Conservation (phyloP, 2,329 filamentous ascomycete species). For the Colletotrichum sp. region DNA sequence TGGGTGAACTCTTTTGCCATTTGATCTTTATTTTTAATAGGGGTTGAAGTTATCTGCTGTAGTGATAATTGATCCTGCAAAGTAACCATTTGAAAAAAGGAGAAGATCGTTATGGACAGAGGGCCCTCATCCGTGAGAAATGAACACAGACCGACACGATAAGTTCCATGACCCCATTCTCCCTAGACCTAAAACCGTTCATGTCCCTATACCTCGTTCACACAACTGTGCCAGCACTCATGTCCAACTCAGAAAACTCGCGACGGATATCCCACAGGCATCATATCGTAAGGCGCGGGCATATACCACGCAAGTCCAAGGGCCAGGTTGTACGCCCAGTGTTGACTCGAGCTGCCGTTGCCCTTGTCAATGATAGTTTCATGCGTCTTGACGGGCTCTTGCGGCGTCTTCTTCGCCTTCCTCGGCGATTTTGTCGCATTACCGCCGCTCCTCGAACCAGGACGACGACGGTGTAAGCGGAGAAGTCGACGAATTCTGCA, state of each 20-base stretch:
- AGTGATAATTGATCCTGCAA: not conserved
- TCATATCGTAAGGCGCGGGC: not conserved
- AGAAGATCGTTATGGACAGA: not conserved
- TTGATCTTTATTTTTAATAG: not conserved
- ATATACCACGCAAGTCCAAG: not conserved
- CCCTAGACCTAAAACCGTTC: fast-evolving
- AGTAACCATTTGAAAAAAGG: not conserved
- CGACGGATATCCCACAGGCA: not conserved
- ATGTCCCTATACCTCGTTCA: not conserved
- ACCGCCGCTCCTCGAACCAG: not conserved
- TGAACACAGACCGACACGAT: not conserved
- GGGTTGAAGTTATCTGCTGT: not conserved
- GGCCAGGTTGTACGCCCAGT: not conserved
- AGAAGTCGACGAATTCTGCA: not conserved
- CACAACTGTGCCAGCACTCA: not conserved
- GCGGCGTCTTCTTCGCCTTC: not conserved
- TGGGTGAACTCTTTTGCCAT: not conserved
- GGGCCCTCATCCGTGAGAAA: not conserved
- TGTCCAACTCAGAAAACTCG: not conserved
- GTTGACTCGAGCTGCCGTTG: not conserved
- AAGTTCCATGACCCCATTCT: not conserved
- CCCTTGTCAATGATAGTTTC: not conserved
- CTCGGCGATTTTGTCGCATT: not conserved
- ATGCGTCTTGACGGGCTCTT: not conserved
- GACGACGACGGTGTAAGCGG: not conserved